Conservation (phyloP, 345 rosid genomes). For the Gossypium herbaceum region DNA sequence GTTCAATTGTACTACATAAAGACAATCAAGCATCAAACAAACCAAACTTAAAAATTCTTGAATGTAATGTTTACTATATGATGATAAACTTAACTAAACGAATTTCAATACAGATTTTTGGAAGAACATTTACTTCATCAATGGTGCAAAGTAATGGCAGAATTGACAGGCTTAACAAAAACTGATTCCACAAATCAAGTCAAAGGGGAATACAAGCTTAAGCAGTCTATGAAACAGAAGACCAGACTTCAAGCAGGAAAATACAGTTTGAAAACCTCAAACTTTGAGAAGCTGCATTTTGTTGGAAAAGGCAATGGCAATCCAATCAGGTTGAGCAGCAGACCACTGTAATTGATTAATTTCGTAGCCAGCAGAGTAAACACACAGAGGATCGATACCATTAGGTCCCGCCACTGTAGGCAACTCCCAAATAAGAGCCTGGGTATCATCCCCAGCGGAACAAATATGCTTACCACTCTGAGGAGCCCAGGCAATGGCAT, state of each 20-base stretch:
- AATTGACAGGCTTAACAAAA: background rate
- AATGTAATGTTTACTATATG: too few relatives aligned
- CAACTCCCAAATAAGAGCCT: conserved; percentile 87
- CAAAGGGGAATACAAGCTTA: background rate
- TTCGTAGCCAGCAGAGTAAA: conserved; percentile 77
- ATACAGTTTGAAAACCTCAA: conserved; percentile 33
- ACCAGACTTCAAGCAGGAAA: background rate
- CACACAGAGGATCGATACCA: conserved; percentile 87
- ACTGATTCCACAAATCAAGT: background rate
- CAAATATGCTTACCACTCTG: conserved; percentile 79
- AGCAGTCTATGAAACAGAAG: background rate
- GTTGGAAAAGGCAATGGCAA: conserved; percentile 72
- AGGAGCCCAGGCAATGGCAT: conserved; percentile 82
- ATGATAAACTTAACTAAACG: background rate
- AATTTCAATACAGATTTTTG: background rate
- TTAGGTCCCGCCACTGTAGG: conserved; percentile 91
- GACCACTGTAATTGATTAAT: conserved; percentile 97
- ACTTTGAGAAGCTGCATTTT: conserved; percentile 92
- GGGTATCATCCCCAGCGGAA: conserved; percentile 83
- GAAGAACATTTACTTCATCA: background rate
- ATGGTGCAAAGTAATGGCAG: background rate
- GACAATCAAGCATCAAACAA: background rate
- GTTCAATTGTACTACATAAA: background rate
- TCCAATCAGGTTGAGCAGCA: conserved; percentile 81
- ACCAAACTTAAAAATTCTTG: background rate